Conservation (phyloP, 176 grass and related monocot species). For the Carex kokanica region DNA sequence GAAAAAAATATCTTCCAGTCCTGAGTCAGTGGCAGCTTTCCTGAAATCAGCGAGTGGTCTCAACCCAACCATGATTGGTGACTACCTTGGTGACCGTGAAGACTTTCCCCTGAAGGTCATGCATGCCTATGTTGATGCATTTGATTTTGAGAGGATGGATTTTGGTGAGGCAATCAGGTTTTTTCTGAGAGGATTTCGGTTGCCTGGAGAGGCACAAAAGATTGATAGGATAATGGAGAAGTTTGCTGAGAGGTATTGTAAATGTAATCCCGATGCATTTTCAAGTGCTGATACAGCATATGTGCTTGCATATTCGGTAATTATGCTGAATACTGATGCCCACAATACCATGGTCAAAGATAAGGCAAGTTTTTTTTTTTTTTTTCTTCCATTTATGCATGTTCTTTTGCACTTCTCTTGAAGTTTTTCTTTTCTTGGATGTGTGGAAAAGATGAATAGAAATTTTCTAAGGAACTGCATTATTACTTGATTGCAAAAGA, state of each 20-base stretch:
- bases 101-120: slow-evolving; percentile 92
- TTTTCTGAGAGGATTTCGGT: slow-evolving; percentile 85
- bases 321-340: slow-evolving; percentile 93
- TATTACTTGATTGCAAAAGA: neutral
- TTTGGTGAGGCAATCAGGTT: slow-evolving; percentile 91
- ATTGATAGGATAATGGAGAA: slow-evolving; percentile 99
- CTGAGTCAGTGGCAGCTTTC: slow-evolving; percentile 75
- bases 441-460: slow-evolving; percentile 1
- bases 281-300: slow-evolving; percentile 97
- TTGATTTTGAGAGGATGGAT: slow-evolving; percentile 80
- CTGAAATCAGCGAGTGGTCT: slow-evolving; percentile 73
- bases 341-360: slow-evolving; percentile 95
- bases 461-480: neutral
- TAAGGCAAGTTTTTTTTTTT: slow-evolving; percentile 47
- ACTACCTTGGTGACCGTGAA: slow-evolving; percentile 96
- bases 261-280: slow-evolving; percentile 86
- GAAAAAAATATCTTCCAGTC: slow-evolving; percentile 74
- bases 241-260: slow-evolving; percentile 91
- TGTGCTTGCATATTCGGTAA: slow-evolving; percentile 97
- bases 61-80: slow-evolving; percentile 81
- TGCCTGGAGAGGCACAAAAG: slow-evolving; percentile 98
- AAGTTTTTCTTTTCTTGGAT: neutral
- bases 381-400: neutral
- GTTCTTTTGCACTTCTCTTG: neutral
- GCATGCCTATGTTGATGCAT: slow-evolving; percentile 96